These are phyloP conservation scores for Intubia oerlemansii DNA, from an alignment of 2,329 filamentous ascomycete species.

Conservation along the genomic window DNA sequence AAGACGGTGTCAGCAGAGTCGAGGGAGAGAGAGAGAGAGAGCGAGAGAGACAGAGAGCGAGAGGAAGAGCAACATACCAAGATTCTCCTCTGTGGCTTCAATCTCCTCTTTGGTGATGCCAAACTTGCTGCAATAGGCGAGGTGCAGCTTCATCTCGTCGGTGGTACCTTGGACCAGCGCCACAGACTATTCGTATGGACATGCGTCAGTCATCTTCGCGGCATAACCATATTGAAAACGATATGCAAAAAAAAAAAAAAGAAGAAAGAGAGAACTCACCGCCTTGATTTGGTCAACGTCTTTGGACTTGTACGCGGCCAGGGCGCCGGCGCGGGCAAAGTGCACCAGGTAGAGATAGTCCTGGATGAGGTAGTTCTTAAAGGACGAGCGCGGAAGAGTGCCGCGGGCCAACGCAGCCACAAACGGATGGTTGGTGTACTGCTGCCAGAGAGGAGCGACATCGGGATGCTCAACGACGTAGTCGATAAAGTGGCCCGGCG, in stretches of 20 bases:
- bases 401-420: slow-evolving; percentile 57
- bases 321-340: slow-evolving; percentile 68
- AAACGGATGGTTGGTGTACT: slow-evolving; percentile 65
- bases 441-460: slow-evolving; percentile 52
- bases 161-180: slow-evolving; percentile 56
- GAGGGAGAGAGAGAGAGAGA: too few species aligned
- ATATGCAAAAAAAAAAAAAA: too few species aligned
- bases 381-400: slow-evolving; percentile 50
- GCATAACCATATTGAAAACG: too few species aligned
- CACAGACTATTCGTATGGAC: too few species aligned
- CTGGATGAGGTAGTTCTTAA: slow-evolving; percentile 77
- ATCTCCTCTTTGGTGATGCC: slow-evolving; percentile 57
- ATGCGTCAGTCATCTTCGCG: too few species aligned
- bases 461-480: slow-evolving; percentile 59
- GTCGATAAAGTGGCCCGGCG: slow-evolving; percentile 57
- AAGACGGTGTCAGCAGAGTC: too few species aligned
- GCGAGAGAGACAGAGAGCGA: too few species aligned
- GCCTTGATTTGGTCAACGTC: slow-evolving; percentile 52
- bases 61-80: too few species aligned
- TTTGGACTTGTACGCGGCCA: slow-evolving; percentile 70
- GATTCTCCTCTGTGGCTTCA: slow-evolving; percentile 49
- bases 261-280: too few species aligned
- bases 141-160: slow-evolving; percentile 60
- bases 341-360: slow-evolving; percentile 87
- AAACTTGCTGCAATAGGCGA: slow-evolving; percentile 64